phyloP scores from a whole-genome alignment of 2,329 filamentous ascomycete species.

The Neopestalotiopsis clavispora region DNA sequence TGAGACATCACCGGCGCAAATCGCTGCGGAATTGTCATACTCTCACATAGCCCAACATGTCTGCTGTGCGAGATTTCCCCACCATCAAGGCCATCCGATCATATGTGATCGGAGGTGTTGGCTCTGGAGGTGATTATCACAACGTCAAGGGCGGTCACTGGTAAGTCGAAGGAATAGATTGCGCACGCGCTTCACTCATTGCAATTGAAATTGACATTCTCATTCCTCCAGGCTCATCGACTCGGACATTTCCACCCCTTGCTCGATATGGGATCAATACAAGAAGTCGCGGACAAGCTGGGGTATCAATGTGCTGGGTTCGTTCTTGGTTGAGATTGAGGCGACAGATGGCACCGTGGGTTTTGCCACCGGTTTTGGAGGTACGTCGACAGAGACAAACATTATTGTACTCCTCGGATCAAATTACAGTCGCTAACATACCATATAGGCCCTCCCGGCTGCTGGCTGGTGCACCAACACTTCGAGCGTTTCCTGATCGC shows the following conservation, averaged over 20 bases:
- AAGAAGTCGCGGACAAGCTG: constrained; percentile 86
- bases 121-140: constrained; percentile 79
- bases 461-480: constrained; percentile 92
- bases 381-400: constrained; percentile 37
- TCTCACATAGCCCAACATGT: constrained; percentile 38
- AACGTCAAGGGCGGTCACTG: constrained; percentile 81
- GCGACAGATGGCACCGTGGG: constrained; percentile 90
- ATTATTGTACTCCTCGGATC: neutral
- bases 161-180: constrained; percentile 42
- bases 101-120: constrained; percentile 70
- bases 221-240: constrained; percentile 77
- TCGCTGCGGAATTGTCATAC: neutral
- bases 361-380: constrained; percentile 92
- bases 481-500: constrained; percentile 89
- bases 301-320: constrained; percentile 95
- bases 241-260: constrained; percentile 89
- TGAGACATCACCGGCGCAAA: neutral
- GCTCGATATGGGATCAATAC: constrained; percentile 88
- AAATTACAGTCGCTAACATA: neutral
- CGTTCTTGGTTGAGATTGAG: constrained; percentile 89
- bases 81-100: constrained; percentile 78
- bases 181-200: neutral
- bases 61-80: constrained; percentile 65
- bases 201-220: neutral
- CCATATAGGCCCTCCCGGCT: constrained; percentile 75